phyloP scores from a whole-genome alignment of 768 basidiomycete genomes.

The Cyclocybe aegerita region DNA sequence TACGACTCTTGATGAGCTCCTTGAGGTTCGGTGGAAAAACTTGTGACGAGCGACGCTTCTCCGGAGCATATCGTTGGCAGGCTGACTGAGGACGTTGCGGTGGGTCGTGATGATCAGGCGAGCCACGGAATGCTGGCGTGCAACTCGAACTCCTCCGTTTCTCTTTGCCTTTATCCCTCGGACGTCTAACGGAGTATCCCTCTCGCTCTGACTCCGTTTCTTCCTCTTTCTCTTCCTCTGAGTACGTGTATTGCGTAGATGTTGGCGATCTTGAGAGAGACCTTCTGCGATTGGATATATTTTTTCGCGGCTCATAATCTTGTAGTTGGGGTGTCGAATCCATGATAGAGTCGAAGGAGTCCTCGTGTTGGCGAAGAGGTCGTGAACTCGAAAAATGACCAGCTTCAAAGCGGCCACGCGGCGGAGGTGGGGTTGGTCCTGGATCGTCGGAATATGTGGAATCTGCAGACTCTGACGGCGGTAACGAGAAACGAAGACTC shows the following conservation, averaged over 20 bases:
- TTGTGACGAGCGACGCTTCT: conserved; percentile 7
- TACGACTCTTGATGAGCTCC: conserved; percentile 22
- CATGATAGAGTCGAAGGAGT: neutral
- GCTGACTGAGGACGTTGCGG: conserved; percentile 11
- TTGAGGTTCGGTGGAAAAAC: conserved; percentile 17
- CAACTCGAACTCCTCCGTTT: conserved; percentile 21
- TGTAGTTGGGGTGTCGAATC: too few relatives aligned
- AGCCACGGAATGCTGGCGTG: conserved; percentile 18
- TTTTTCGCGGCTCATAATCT: too few relatives aligned
- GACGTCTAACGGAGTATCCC: conserved; percentile 14
- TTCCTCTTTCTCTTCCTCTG: conserved; percentile 8
- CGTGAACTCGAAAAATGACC: neutral
- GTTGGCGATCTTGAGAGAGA: too few relatives aligned
- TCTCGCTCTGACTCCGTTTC: conserved; percentile 20
- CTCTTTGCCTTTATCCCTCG: conserved; percentile 13
- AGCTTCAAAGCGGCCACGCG: conserved; percentile 1
- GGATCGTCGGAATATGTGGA: conserved; percentile 23
- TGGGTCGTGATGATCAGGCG: conserved; percentile 16
- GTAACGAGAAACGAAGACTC: conserved; percentile 25
- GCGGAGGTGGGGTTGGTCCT: neutral
- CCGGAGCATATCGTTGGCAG: conserved; percentile 6
- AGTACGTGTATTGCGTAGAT: too few relatives aligned
- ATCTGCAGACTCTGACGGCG: conserved; percentile 23
- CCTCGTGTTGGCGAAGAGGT: too few relatives aligned
- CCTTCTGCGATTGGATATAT: too few relatives aligned